phyloP scores from a whole-genome alignment of 768 basidiomycete genomes.

The Sarcodon sp. region DNA sequence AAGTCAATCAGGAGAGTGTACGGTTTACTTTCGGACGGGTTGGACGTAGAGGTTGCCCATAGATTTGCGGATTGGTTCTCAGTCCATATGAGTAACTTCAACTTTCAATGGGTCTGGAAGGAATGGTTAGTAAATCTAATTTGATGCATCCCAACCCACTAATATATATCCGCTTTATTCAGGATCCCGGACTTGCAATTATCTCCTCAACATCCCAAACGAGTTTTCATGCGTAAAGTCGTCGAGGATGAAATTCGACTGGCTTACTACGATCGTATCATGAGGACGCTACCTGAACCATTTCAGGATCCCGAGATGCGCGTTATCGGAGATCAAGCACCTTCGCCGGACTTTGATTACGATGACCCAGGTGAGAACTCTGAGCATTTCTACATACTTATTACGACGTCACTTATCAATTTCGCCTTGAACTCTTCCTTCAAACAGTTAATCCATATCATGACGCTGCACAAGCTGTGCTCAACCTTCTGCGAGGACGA shows the following conservation, averaged over 20 bases:
- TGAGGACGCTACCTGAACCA: slow-evolving; percentile 73
- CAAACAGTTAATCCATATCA: slow-evolving; percentile 59
- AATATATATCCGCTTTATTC: not conserved
- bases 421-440: not conserved
- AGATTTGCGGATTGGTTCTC: slow-evolving; percentile 93
- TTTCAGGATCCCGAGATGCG: slow-evolving; percentile 58
- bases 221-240: slow-evolving; percentile 77
- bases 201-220: slow-evolving; percentile 68
- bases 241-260: slow-evolving; percentile 85
- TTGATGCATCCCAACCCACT: not conserved
- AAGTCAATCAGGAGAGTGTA: slow-evolving; percentile 90
- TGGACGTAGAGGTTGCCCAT: slow-evolving; percentile 75
- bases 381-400: not conserved
- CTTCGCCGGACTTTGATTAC: slow-evolving; percentile 73
- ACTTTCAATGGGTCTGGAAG: slow-evolving; percentile 98
- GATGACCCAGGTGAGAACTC: slow-evolving; percentile 54
- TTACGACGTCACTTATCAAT: not conserved
- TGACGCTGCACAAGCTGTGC: slow-evolving; percentile 66
- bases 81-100: slow-evolving; percentile 94
- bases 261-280: slow-evolving; percentile 86
- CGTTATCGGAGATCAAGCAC: slow-evolving; percentile 57
- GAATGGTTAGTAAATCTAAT: slow-evolving; percentile 61
- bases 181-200: slow-evolving; percentile 83
- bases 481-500: slow-evolving; percentile 72
- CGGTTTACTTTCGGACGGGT: slow-evolving; percentile 60